These are phyloP conservation scores for Pseudognaphalium luteoalbum DNA, from an alignment of 129 eudicot species.

Conservation along the genomic window DNA sequence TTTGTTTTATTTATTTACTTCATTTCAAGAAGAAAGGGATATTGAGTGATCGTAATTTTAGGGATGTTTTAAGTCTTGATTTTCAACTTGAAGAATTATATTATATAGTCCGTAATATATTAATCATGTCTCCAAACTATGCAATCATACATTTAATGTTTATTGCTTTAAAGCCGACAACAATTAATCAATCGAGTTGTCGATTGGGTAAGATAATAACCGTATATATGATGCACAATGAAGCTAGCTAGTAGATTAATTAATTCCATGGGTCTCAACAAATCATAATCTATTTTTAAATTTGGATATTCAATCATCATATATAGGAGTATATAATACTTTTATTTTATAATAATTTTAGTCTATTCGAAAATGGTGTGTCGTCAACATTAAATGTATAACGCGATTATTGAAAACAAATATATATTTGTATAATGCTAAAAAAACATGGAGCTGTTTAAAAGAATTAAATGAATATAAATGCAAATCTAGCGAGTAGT, in stretches of 20 bases:
- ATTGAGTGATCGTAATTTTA: background rate
- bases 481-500: background rate
- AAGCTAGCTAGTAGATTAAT: too few species aligned
- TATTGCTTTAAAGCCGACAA: slow-evolving; percentile 32
- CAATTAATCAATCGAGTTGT: slow-evolving; percentile 27
- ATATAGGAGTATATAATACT: too few species aligned
- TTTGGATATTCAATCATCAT: background rate
- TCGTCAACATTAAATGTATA: background rate
- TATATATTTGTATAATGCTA: background rate
- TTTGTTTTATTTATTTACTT: background rate
- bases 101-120: too few species aligned
- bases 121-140: slow-evolving; percentile 13
- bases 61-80: slow-evolving; percentile 4
- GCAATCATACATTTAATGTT: slow-evolving; percentile 32
- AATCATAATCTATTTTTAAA: background rate
- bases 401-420: background rate
- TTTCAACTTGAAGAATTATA: too few species aligned
- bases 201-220: background rate
- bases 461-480: slow-evolving; percentile 21
- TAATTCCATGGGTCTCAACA: background rate
- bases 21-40: background rate
- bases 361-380: background rate
- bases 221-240: background rate
- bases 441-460: background rate
- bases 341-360: too few species aligned